These are phyloP conservation scores for Taxillus chinensis DNA, from an alignment of 164 flowering plant species.

Conservation along the genomic window DNA sequence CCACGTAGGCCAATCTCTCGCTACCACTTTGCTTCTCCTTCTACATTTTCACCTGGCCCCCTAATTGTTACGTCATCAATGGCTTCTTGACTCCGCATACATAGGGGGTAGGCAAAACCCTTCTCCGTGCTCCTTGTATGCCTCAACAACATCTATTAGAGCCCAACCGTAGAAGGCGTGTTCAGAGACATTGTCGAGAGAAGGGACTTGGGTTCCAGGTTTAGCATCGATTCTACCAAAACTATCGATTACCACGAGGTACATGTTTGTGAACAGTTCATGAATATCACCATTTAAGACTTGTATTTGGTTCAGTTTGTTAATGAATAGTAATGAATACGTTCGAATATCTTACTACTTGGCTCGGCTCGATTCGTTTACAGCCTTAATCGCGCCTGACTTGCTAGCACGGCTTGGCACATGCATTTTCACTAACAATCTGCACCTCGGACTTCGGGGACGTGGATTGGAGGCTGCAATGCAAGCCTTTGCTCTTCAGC, in stretches of 20 bases:
- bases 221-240: conserved; percentile 92
- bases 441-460: too few species aligned
- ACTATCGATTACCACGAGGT: conserved; percentile 78
- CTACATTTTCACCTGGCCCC: conserved; percentile 1
- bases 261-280: too few species aligned
- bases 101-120: conserved; percentile 31
- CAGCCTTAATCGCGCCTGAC: too few species aligned
- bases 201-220: conserved; percentile 48
- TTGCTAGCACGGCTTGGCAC: too few species aligned
- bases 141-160: conserved; percentile 91
- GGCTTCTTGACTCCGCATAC: conserved; percentile 17
- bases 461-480: too few species aligned
- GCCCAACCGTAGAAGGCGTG: conserved; percentile 96
- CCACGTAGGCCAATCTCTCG: background rate
- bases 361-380: too few species aligned
- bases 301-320: too few species aligned
- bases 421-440: too few species aligned
- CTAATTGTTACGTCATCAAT: conserved; percentile 13
- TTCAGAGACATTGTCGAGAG: conserved; percentile 64
- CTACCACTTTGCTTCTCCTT: background rate
- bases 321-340: too few species aligned
- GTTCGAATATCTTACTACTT: too few species aligned
- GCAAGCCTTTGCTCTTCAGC: too few species aligned
- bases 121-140: conserved; percentile 91
- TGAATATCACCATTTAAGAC: too few species aligned